Evolutionary conservation across 352 stramenopile genomes (phyloP).

Genomic region (Pythium monospermum): DNA sequence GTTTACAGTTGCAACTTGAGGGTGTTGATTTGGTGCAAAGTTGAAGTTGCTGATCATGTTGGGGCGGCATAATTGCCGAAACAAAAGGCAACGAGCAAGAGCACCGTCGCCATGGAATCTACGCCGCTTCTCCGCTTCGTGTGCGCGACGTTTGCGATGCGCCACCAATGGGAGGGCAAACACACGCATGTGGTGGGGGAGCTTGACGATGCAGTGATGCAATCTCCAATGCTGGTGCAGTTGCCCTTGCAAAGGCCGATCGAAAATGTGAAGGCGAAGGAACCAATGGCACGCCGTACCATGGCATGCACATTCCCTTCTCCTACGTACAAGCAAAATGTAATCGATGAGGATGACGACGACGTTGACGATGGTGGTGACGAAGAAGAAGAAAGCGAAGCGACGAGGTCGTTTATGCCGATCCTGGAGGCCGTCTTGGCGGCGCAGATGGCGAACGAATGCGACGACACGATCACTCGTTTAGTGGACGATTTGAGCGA

Average conservation of each 20-base stretch:
- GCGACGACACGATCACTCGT: background rate
- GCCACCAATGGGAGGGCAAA: constrained; percentile 13
- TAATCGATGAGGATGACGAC: background rate
- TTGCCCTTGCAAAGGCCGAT: background rate
- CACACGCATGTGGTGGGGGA: background rate
- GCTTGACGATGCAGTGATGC: background rate
- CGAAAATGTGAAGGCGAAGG: background rate
- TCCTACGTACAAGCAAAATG: too few species aligned
- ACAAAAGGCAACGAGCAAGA: constrained; percentile 1
- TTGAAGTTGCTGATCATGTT: constrained; percentile 25
- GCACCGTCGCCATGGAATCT: background rate
- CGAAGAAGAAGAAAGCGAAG: background rate
- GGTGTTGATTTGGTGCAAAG: background rate
- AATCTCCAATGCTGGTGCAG: background rate
- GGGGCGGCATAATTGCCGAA: constrained; percentile 9
- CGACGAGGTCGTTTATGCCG: background rate
- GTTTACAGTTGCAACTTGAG: constrained; percentile 6
- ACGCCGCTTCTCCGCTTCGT: constrained; percentile 26
- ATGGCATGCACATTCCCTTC: background rate
- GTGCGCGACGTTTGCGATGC: constrained; percentile 30
- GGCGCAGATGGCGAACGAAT: constrained; percentile 3
- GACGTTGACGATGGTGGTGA: background rate
- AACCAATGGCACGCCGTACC: background rate
- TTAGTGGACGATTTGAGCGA: constrained; percentile 4
- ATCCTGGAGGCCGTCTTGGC: constrained; percentile 2